Base-by-base conservation (phyloP, 371 early-diverging fungal genomes). In the Circinella umbellata region DNA sequence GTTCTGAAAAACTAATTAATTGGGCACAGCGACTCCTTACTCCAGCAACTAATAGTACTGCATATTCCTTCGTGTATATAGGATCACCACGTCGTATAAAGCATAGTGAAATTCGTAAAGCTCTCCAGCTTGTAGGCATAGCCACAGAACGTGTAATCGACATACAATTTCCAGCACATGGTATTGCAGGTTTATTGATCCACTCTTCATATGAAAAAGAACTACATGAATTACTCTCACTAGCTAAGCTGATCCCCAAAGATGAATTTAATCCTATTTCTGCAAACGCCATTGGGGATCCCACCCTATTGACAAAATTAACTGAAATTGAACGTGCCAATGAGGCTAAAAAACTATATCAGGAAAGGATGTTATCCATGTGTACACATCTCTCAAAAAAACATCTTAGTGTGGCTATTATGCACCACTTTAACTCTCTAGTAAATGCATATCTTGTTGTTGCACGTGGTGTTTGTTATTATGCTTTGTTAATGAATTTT, bases 111-210 rank as follows among this genome's bases (percentile, higher is more conserved):
- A 60, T 65, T 3, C 61, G 62, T 39, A 42, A 20, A 4, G 36
- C 55, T 10, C 66, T 66, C 4, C 8, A 39, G 0, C 10, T 46
- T 3, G 4, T 70, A 0, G 63, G 63, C 1, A 49, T 70, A 1
- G 20, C 36, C 0, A 65, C 65, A 38, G 38, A 18, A 4, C 7
- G 66, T 0, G 20, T 66, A 3, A 51, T 70, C 3, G 71, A 70
- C 38, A 35, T 70, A 3, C 71, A 66, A 8, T 70, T 70, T n/a
- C n/a, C n/a, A n/a, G n/a, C n/a, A n/a, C n/a, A n/a, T n/a, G n/a
- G n/a, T n/a, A n/a, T n/a, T n/a, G 48, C 66, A 66, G 67, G 63
- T 1, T 27, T 70, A 0, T 39, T 66, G 36, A 34, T 70, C 4
- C 54, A 70, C 53, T 0, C 15, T 4, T 64, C 59, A 1, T 70